phyloP scores from a whole-genome alignment of 1,284 basidiomycete species.

The Moniliella sp. region DNA sequence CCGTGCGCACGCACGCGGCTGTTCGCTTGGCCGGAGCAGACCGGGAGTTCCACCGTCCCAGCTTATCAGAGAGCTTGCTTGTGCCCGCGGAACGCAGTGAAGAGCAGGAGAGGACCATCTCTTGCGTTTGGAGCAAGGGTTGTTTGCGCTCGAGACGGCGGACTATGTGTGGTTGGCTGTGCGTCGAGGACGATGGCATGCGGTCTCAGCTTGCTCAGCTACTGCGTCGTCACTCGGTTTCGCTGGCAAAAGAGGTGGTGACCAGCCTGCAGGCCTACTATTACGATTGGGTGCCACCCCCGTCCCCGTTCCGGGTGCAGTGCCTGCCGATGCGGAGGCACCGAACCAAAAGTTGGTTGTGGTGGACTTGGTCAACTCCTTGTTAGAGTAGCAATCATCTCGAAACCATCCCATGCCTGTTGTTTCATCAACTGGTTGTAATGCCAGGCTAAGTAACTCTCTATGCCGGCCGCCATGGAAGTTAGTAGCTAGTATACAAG shows the following conservation, averaged over 20 bases:
- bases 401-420: too few species aligned
- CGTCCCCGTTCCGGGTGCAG: not conserved
- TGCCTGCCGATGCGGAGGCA: not conserved
- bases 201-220: slow-evolving; percentile 9
- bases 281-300: not conserved
- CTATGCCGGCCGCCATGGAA: too few species aligned
- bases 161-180: slow-evolving; percentile 84
- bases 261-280: slow-evolving; percentile 5
- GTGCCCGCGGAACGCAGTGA: too few species aligned
- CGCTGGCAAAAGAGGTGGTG: slow-evolving; percentile 5
- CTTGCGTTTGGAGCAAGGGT: slow-evolving; percentile 57
- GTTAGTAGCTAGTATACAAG: too few species aligned
- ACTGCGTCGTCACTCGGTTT: slow-evolving; percentile 4
- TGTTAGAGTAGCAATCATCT: too few species aligned
- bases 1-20: slow-evolving; percentile 54
- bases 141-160: slow-evolving; percentile 67
- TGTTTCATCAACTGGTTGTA: too few species aligned
- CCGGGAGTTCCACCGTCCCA: slow-evolving; percentile 25
- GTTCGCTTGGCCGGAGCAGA: slow-evolving; percentile 45
- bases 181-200: slow-evolving; percentile 83
- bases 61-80: too few species aligned
- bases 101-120: too few species aligned
- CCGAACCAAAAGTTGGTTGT: not conserved
- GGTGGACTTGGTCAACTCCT: not conserved
- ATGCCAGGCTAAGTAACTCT: too few species aligned